A percentile compares a stretch with the other conserved stretches of the same genome.
These are phyloP conservation scores for Zoysia pacifica DNA, from an alignment of 176 grass and related monocot species.

Conservation along the genomic window DNA sequence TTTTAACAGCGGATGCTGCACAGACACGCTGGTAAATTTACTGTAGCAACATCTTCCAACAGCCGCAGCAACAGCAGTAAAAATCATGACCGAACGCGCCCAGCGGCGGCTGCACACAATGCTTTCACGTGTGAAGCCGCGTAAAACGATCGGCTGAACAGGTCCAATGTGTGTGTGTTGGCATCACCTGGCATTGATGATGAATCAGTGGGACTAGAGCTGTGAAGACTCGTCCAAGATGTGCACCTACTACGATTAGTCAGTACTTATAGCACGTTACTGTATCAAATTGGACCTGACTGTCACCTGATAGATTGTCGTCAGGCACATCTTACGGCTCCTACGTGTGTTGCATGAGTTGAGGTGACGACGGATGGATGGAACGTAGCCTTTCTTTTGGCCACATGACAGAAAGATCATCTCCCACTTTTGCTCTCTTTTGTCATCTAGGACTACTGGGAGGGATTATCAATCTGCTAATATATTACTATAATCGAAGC, in stretches of 20 bases:
- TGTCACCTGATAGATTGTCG: background rate
- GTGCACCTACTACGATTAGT: background rate
- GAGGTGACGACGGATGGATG: background rate
- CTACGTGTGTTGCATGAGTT: background rate
- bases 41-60: too few species aligned
- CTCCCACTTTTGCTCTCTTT: background rate
- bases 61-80: too few species aligned
- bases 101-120: too few species aligned
- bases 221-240: background rate
- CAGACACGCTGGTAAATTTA: too few species aligned
- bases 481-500: too few species aligned
- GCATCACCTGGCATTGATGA: too few species aligned
- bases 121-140: too few species aligned
- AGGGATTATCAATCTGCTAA: background rate
- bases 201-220: background rate
- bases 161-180: too few species aligned
- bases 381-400: background rate
- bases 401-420: background rate
- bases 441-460: background rate
- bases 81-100: too few species aligned
- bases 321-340: background rate
- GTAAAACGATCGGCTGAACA: too few species aligned
- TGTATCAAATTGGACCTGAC: constrained; percentile 13
- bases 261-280: too few species aligned
- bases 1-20: too few species aligned